These are phyloP conservation scores for Raffaelea ambrosiae DNA, from an alignment of 2,329 filamentous ascomycete genomes.

Conservation along the genomic window DNA sequence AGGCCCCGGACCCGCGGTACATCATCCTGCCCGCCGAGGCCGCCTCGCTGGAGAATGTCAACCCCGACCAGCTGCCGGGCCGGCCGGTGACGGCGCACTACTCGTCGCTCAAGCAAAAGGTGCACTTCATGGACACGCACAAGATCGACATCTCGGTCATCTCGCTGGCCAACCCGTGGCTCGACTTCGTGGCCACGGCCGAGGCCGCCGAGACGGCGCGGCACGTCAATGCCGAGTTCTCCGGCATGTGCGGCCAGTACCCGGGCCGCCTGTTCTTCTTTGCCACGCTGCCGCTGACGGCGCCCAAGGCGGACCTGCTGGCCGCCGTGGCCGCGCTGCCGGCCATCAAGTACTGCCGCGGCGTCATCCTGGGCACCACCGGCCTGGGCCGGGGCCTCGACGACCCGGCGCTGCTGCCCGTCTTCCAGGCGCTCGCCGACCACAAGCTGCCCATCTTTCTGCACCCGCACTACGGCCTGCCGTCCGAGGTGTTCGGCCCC, in stretches of 20 bases:
- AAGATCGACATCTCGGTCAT: conserved; percentile 75
- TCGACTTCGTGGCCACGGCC: conserved; percentile 64
- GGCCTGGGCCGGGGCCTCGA: conserved; percentile 76
- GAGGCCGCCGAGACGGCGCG: conserved; percentile 56
- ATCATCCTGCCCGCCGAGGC: conserved; percentile 48
- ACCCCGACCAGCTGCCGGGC: conserved; percentile 47
- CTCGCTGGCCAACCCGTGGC: conserved; percentile 87
- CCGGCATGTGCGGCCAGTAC: conserved; percentile 57
- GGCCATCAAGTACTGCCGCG: conserved; percentile 59
- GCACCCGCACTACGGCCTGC: conserved; percentile 88
- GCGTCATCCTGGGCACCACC: conserved; percentile 81
- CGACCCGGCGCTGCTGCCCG: conserved; percentile 61
- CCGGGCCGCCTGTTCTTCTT: conserved; percentile 73
- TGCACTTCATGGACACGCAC: conserved; percentile 83
- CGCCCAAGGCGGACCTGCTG: conserved; percentile 51
- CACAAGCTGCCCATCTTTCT: conserved; percentile 65
- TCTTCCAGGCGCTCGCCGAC: conserved; percentile 62
- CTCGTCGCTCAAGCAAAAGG: conserved; percentile 69
- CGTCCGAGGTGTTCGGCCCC: conserved; percentile 69
- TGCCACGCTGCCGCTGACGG: conserved; percentile 70
- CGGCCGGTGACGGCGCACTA: conserved; percentile 79
- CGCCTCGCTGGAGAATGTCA: conserved; percentile 39
- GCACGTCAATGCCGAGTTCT: conserved; percentile 70
- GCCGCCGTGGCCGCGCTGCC: conserved; percentile 56
- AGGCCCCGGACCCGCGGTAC: conserved; percentile 48